Conservation (phyloP, 1,284 basidiomycete species). For the Leccinum insigne region DNA sequence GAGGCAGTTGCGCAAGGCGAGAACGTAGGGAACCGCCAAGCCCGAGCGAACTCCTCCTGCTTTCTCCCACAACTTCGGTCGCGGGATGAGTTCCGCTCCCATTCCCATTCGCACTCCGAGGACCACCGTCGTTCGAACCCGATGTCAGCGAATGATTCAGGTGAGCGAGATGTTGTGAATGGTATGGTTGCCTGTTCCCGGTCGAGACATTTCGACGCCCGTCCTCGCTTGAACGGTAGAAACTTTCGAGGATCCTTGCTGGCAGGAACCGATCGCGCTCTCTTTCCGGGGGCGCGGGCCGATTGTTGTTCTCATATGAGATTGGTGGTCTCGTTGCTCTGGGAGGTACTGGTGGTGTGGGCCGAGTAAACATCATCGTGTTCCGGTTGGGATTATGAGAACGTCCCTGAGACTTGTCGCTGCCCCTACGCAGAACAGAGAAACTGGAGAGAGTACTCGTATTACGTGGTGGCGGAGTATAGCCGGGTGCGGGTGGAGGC, state of each 20-base stretch:
- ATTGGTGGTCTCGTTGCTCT: constrained; percentile 12
- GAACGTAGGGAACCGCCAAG: no score
- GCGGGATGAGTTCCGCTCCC: constrained; percentile 13
- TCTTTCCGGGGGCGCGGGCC: constrained; percentile 17
- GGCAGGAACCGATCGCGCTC: constrained; percentile 29
- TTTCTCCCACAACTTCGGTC: constrained; percentile 15
- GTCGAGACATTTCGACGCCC: constrained; percentile 18
- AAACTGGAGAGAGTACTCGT: constrained; percentile 19
- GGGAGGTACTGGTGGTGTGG: constrained; percentile 11
- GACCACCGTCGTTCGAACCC: constrained; percentile 4
- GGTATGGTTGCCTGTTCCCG: constrained; percentile 12
- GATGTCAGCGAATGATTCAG: constrained; percentile 7
- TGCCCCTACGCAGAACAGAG: constrained; percentile 19
- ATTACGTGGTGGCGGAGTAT: constrained; percentile 24
- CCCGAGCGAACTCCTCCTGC: constrained; percentile 8
- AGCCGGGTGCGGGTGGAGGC: constrained; percentile 30
- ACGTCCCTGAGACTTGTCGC: constrained; percentile 15
- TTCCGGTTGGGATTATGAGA: constrained; percentile 17
- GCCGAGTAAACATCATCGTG: constrained; percentile 8
- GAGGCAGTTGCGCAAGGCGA: constrained; percentile 16
- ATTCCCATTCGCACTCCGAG: constrained; percentile 6
- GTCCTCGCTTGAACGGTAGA: constrained; percentile 27
- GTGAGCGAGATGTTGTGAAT: constrained; percentile 1
- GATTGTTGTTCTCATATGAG: constrained; percentile 19
- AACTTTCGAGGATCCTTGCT: constrained; percentile 22